phyloP scores from a whole-genome alignment of 108 stramenopile genomes.

The Skeletonema potamos region DNA sequence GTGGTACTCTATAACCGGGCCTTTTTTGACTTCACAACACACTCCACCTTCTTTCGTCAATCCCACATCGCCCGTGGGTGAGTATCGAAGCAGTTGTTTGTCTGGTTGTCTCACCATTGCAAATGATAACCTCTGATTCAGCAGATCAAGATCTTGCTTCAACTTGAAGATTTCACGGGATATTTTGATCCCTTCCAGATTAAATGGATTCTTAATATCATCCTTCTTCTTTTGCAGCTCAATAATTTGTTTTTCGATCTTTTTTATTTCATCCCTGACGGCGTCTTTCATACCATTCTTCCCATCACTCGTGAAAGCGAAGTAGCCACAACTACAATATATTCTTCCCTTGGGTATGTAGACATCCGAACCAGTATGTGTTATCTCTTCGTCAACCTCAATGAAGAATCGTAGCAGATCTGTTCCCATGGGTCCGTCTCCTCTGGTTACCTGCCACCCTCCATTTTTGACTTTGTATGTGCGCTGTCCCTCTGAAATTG shows the following conservation, averaged over 20 bases:
- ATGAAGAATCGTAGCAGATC: conserved; percentile 71
- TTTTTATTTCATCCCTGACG: conserved; percentile 46
- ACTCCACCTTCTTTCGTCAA: conserved; percentile 79
- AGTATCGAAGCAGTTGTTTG: conserved; percentile 48
- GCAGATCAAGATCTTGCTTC: conserved; percentile 18
- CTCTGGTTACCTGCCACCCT: conserved; percentile 63
- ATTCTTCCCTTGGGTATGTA: conserved; percentile 70
- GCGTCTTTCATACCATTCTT: conserved; percentile 33
- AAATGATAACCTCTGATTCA: conserved; percentile 28
- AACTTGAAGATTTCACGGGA: conserved; percentile 38
- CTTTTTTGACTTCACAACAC: conserved; percentile 70
- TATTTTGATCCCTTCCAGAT: conserved; percentile 46
- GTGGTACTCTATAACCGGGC: conserved; percentile 70
- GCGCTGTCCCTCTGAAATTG: conserved; percentile 50
- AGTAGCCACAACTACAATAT: conserved; percentile 81
- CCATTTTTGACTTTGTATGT: conserved; percentile 52
- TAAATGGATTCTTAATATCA: conserved; percentile 46
- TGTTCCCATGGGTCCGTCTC: conserved; percentile 70
- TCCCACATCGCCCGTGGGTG: conserved; percentile 60
- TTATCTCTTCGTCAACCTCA: conserved; percentile 57
- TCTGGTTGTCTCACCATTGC: conserved; percentile 61
- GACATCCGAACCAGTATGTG: conserved; percentile 53
- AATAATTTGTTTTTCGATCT: conserved; percentile 36
- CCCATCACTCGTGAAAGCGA: conserved; percentile 40
- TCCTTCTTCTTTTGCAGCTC: conserved; percentile 37